phyloP scores from a whole-genome alignment of 108 stramenopile species.

The Discostella pseudostelligera region DNA sequence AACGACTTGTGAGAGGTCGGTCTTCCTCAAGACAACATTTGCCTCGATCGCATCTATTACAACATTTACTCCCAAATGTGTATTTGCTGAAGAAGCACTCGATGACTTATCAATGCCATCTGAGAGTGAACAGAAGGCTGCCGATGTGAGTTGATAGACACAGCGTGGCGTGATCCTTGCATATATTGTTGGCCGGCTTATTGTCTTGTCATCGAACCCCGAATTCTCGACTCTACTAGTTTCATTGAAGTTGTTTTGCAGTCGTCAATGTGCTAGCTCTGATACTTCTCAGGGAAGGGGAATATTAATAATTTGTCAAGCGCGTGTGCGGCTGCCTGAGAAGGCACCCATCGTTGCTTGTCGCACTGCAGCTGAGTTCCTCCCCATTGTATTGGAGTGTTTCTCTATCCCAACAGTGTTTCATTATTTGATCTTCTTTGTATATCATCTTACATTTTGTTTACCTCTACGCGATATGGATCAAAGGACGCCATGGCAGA shows the following conservation, averaged over 20 bases:
- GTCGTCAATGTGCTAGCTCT: constrained; percentile 34
- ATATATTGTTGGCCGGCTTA: not conserved
- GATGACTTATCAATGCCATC: constrained; percentile 80
- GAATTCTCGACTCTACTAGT: constrained; percentile 64
- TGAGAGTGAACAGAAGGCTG: constrained; percentile 51
- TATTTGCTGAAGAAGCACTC: constrained; percentile 31
- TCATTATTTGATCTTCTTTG: constrained; percentile 29
- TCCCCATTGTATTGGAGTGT: constrained; percentile 48
- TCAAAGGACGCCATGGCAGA: constrained; percentile 61
- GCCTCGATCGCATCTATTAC: constrained; percentile 10
- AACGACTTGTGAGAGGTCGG: constrained; percentile 13
- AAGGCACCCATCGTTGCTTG: constrained; percentile 30
- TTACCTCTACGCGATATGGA: not conserved
- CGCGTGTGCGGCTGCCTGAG: constrained; percentile 31
- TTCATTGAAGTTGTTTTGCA: constrained; percentile 19
- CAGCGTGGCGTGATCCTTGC: not conserved
- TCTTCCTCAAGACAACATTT: constrained; percentile 25
- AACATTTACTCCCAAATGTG: constrained; percentile 5
- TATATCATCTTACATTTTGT: not conserved
- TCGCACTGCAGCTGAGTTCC: constrained; percentile 71
- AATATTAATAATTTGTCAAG: constrained; percentile 20
- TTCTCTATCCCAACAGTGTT: constrained; percentile 83
- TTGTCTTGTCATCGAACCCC: constrained; percentile 9
- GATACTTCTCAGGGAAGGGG: constrained; percentile 37
- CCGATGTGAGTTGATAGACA: constrained; percentile 54